Evolutionary conservation across 2,329 filamentous ascomycete genomes (phyloP), one percentile per base, ranked within the genome.

Genomic region (Aspergillus tanneri): DNA sequence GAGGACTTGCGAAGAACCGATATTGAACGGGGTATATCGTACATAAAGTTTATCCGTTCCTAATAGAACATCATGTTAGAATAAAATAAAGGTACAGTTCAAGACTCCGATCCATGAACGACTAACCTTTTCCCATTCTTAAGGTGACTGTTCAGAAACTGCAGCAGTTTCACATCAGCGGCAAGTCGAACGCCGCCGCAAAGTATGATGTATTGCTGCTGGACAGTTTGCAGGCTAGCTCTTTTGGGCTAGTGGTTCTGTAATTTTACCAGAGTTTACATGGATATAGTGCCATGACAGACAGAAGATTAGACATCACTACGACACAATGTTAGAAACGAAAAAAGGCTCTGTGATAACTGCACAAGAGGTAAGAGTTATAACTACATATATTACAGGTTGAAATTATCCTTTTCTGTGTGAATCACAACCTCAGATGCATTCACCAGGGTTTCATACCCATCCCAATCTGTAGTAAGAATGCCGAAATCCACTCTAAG

Each of bases 11-110:
- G 40, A 32, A 34, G 25, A 27, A 35, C 56, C 19, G 22, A 37
- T 48, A 14, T n/a, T n/a, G n/a, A n/a, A n/a, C n/a, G n/a, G n/a
- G 42, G 25, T 16, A 39, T 47, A 38, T 49, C 69, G 46, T 74
- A 76, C 73, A 53, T 77, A 77, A 46, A 77, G 69, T 52, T 77
- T 77, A 59, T 77, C 74, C 42, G 74, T 77, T 63, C 74, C 74
- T 77, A 54, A 53, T 24, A 36, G 43, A 34, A 14, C 22, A 27
- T 11, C 19, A 25, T 23, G 34, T 22, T 34, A 42, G 11, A 9
- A 19, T 25, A 2, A 32, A 30, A 12, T n/a, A 16, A 2, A 7
- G 12, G 10, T 3, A 5, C 1, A 4, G 5, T 7, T 19, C 5
- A 2, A 11, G 1, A 10, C 10, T 34, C 14, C 9, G 7, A 38